Percentiles rank a stretch among this genome's conserved stretches.
phyloP scores from a whole-genome alignment of 768 basidiomycete species.

The Cystofilobasidium capitatum region DNA sequence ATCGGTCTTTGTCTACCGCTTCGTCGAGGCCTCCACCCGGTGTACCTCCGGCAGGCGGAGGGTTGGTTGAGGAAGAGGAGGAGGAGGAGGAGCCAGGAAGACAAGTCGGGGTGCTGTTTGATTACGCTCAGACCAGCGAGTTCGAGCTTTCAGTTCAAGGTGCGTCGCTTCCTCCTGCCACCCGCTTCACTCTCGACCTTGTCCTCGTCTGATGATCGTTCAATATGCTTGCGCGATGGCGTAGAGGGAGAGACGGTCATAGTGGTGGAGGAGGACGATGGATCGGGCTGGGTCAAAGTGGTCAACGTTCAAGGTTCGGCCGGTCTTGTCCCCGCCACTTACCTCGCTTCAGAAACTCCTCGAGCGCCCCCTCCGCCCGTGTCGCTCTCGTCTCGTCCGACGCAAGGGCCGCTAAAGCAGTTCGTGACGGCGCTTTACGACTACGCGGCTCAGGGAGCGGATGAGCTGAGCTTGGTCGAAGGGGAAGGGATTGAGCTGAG shows the following conservation, averaged over 20 bases:
- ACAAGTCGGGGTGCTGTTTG: constrained; percentile 11
- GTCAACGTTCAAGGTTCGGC: neutral
- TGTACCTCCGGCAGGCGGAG: neutral
- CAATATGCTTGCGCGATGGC: no score
- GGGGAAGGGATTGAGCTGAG: constrained; percentile 20
- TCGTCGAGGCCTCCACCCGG: constrained; percentile 6
- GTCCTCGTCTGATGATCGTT: no score
- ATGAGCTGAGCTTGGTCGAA: constrained; percentile 20
- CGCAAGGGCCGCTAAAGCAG: neutral
- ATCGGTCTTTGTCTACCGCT: constrained; percentile 6
- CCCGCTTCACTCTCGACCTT: neutral
- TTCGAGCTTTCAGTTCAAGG: constrained; percentile 21
- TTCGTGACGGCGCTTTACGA: constrained; percentile 17
- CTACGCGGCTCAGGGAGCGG: constrained; percentile 16
- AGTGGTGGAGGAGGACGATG: constrained; percentile 26
- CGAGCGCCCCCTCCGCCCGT: neutral
- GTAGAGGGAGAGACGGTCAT: constrained; percentile 18
- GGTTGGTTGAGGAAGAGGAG: constrained; percentile 6
- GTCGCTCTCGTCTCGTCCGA: neutral
- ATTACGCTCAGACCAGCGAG: constrained; percentile 5
- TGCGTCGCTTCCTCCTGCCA: neutral
- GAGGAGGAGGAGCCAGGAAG: constrained; percentile 4
- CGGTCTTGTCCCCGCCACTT: constrained; percentile 23
- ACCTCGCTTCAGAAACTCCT: constrained; percentile 1
- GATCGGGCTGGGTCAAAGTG: constrained; percentile 27